Conservation (phyloP, 495 filamentous ascomycete species). For the Delitschia confertaspora region DNA sequence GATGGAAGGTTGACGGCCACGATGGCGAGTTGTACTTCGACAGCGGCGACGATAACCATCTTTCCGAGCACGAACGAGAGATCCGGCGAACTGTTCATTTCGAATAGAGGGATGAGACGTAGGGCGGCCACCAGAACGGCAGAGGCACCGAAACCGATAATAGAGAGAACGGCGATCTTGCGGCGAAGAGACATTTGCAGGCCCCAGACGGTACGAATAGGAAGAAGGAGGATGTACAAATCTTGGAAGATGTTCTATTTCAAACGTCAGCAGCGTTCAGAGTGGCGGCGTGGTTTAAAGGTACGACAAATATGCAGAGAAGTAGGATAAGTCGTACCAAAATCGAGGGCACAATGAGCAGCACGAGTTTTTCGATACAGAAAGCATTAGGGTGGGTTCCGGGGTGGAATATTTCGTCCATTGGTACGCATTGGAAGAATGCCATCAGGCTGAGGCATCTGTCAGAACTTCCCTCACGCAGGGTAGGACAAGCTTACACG, state of each 20-base stretch:
- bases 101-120: slow-evolving; percentile 26
- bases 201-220: slow-evolving; percentile 32
- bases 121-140: slow-evolving; percentile 22
- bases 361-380: slow-evolving; percentile 10
- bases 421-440: slow-evolving; percentile 13
- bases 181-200: slow-evolving; percentile 25
- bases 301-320: neutral
- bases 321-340: slow-evolving; percentile 1
- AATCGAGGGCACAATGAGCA: slow-evolving; percentile 10
- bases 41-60: slow-evolving; percentile 31
- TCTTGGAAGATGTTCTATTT: slow-evolving; percentile 29
- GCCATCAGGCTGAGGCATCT: neutral
- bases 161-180: slow-evolving; percentile 12
- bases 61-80: slow-evolving; percentile 30
- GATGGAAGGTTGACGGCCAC: slow-evolving; percentile 32
- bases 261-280: neutral
- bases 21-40: slow-evolving; percentile 31
- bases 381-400: slow-evolving; percentile 8
- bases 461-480: neutral
- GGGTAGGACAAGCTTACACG: neutral
- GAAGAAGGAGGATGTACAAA: slow-evolving; percentile 31
- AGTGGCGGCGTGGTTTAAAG: neutral
- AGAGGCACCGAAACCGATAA: slow-evolving; percentile 24
- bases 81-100: slow-evolving; percentile 24
- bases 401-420: slow-evolving; percentile 12